These are phyloP conservation scores for Aspergillus sp. DNA, from an alignment of 2,329 filamentous ascomycete genomes.

Conservation along the genomic window DNA sequence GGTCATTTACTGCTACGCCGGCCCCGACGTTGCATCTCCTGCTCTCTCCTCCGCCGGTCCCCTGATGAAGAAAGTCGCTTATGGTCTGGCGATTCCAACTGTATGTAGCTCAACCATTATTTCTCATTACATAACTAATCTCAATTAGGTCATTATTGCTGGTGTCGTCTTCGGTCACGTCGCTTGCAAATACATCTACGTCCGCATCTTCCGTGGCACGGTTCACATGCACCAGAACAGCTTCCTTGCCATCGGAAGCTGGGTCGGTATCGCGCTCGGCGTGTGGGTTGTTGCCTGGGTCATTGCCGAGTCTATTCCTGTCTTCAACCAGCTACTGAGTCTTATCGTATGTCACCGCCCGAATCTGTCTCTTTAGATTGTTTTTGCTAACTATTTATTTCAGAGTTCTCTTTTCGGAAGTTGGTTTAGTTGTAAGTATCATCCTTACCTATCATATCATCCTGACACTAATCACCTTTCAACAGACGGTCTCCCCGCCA, in stretches of 20 bases:
- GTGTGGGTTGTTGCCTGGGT: conserved; percentile 64
- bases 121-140: not conserved
- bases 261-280: conserved; percentile 56
- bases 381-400: conserved; percentile 16
- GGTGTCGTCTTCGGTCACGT: conserved; percentile 69
- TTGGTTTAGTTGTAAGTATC: conserved; percentile 59
- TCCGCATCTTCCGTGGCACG: conserved; percentile 61
- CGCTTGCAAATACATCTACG: conserved; percentile 64
- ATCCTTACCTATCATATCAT: not conserved
- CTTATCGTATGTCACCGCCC: conserved; percentile 47
- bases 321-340: conserved; percentile 65
- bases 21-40: conserved; percentile 60
- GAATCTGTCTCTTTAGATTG: not conserved
- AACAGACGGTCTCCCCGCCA: conserved; percentile 41
- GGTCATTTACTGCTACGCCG: conserved; percentile 67
- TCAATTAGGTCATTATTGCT: conserved; percentile 60
- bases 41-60: conserved; percentile 62
- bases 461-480: not conserved
- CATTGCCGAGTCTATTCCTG: conserved; percentile 68
- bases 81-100: conserved; percentile 67
- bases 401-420: conserved; percentile 59
- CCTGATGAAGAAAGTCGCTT: conserved; percentile 62
- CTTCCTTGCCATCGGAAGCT: conserved; percentile 52
- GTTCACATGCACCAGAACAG: conserved; percentile 53
- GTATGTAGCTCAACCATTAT: conserved; percentile 14